These are phyloP conservation scores for Schizophyllum amplum DNA, from an alignment of 1,284 basidiomycete species.

Conservation along the genomic window DNA sequence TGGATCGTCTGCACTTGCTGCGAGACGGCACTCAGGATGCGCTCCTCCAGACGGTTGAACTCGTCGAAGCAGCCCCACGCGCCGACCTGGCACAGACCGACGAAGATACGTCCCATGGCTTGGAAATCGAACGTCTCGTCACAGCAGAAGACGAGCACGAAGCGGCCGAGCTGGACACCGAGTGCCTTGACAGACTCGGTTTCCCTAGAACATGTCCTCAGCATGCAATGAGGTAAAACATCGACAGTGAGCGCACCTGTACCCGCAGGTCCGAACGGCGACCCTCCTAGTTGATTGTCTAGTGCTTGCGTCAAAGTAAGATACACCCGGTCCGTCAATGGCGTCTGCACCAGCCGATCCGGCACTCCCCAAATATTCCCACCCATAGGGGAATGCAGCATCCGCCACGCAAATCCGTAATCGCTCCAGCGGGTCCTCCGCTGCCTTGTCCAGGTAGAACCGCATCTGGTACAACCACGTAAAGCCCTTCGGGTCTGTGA, in stretches of 20 bases:
- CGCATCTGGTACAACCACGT: constrained; percentile 99
- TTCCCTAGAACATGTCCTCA: constrained; percentile 52
- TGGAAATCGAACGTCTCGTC: constrained; percentile 99
- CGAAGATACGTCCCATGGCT: constrained; percentile 99
- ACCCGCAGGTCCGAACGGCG: constrained; percentile 97
- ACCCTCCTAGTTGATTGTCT: constrained; percentile 90
- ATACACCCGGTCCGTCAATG: constrained; percentile 96
- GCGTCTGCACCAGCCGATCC: constrained; percentile 96
- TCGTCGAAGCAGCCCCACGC: constrained; percentile 99
- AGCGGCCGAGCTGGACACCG: constrained; percentile 94
- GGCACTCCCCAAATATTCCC: constrained; percentile 98
- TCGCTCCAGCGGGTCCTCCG: constrained; percentile 73
- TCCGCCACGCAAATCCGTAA: constrained; percentile 84
- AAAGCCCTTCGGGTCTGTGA: constrained; percentile 65
- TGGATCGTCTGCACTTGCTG: constrained; percentile 99
- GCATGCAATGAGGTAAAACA: constrained; percentile 6
- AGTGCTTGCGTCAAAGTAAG: constrained; percentile 95
- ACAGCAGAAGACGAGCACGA: constrained; percentile 98
- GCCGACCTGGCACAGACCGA: constrained; percentile 97
- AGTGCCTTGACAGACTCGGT: constrained; percentile 99
- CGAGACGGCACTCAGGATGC: constrained; percentile 96
- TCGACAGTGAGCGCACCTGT: constrained; percentile 53
- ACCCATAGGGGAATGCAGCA: constrained; percentile 94
- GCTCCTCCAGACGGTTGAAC: constrained; percentile 97
- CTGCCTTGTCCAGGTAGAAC: constrained; percentile 78